Base-by-base conservation (phyloP, 495 filamentous ascomycete genomes). In the Tuber borchii region DNA sequence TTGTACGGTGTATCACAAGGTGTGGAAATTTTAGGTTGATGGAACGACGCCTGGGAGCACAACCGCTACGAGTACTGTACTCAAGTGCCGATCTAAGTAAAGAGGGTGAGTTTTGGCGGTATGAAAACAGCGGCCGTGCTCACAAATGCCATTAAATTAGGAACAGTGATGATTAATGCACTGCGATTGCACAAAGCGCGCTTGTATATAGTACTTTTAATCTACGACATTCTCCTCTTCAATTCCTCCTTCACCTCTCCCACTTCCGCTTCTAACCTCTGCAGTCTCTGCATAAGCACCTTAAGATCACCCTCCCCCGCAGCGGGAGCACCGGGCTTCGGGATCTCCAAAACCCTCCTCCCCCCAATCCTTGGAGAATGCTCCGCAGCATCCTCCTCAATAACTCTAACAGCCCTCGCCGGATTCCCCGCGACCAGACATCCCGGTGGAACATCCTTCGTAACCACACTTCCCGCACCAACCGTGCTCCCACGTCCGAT, bases 391-490 rank as follows among this genome's bases (percentile, higher is more conserved):
- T 71, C 72, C 3, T 78, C 75, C 34, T 88, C 86, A 79, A 91
- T 87, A 79, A 85, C 87, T 75, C 84, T 87, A 70, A 93, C 83
- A 17, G 92, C 84, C 76, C 83, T 87, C 1, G 90, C 91, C 74
- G 91, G 91, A 78, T 92, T 93, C 0, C 91, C 91, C 22, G 85
- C 90, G 31, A 87, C 90, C 16, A 91, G 86, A 73, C 89, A 87
- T 75, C 88, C 91, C 22, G 87, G 85, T 37, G 89, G 89, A 39
- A 92, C 88, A 83, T 93, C 89, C 86, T 91, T 97, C 2, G 92
- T 96, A 17, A 97, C 94, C 31, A 97, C 93, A 83, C 91, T 93
- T 0, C 92, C 93, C n/a, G 94, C 93, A 0, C 92, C 94, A 79
- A 97, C 87, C 0, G 90, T 90, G 1, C 85, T 86, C 0, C 93